Percentiles rank a stretch among this genome's conserved stretches.
phyloP scores from a whole-genome alignment of 345 rosid genomes.

The Populus tremula region DNA sequence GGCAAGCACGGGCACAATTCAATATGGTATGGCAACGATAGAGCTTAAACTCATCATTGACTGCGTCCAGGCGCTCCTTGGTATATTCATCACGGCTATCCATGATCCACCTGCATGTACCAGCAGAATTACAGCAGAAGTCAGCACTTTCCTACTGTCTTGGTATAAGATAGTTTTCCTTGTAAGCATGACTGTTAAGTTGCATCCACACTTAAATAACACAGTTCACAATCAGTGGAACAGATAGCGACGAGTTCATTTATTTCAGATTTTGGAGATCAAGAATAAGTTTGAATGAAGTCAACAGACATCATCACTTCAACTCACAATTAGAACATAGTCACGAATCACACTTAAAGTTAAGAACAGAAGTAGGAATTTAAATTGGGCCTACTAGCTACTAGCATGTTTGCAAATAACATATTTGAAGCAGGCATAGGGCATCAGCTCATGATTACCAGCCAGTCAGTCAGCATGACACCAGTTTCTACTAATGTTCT shows the following conservation, averaged over 20 bases:
- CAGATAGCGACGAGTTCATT: neutral
- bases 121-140: slow-evolving; percentile 6
- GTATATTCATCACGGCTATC: slow-evolving; percentile 96
- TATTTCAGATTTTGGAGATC: neutral
- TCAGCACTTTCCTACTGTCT: neutral
- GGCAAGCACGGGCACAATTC: slow-evolving; percentile 98
- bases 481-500: too few species aligned
- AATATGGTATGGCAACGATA: slow-evolving; percentile 92
- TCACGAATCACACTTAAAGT: neutral
- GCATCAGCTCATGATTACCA: too few species aligned
- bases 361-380: neutral
- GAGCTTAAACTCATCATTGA: slow-evolving; percentile 86
- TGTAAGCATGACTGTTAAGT: neutral
- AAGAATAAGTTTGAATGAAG: neutral
- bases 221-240: neutral
- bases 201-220: neutral
- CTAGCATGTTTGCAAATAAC: neutral
- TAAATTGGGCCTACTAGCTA: too few species aligned
- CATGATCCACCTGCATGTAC: slow-evolving; percentile 77
- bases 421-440: neutral
- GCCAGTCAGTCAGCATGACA: too few species aligned
- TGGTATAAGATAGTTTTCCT: neutral
- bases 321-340: neutral
- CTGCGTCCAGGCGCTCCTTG: slow-evolving; percentile 77
- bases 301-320: neutral